phyloP scores from a whole-genome alignment of 441 rosid species.

The Populus hybrid region DNA sequence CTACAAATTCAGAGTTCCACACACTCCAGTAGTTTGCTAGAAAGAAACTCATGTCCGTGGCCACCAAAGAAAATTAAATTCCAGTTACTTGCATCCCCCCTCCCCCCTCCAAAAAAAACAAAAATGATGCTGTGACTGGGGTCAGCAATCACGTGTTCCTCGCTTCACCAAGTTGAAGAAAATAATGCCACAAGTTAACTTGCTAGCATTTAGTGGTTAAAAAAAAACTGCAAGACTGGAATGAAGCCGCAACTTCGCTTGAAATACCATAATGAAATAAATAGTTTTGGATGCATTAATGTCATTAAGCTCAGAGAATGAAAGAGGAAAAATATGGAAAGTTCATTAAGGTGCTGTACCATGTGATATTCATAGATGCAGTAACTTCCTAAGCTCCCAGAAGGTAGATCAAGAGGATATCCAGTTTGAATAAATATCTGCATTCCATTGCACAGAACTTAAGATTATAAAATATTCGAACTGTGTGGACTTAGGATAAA shows the following conservation, averaged over 20 bases:
- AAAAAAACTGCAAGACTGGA: background rate
- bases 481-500: too few species aligned
- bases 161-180: background rate
- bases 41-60: too few species aligned
- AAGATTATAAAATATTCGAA: conserved; percentile 7
- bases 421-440: conserved; percentile 99
- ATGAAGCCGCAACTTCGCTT: background rate
- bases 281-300: too few species aligned
- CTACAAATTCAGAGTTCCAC: conserved; percentile 14
- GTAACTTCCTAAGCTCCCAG: conserved; percentile 98
- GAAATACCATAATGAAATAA: background rate
- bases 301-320: too few species aligned
- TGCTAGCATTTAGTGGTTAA: background rate
- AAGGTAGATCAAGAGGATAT: conserved; percentile 98
- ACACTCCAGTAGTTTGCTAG: background rate
- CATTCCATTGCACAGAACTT: conserved; percentile 28
- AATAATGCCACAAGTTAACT: background rate
- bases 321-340: conserved; percentile 4
- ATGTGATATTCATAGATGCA: conserved; percentile 99
- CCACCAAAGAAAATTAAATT: too few species aligned
- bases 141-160: conserved; percentile 6
- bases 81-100: background rate
- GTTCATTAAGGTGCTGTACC: conserved; percentile 42
- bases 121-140: background rate
- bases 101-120: background rate